phyloP scores from a whole-genome alignment of 2,329 filamentous ascomycete species.

The Trichoderma atroviride region DNA sequence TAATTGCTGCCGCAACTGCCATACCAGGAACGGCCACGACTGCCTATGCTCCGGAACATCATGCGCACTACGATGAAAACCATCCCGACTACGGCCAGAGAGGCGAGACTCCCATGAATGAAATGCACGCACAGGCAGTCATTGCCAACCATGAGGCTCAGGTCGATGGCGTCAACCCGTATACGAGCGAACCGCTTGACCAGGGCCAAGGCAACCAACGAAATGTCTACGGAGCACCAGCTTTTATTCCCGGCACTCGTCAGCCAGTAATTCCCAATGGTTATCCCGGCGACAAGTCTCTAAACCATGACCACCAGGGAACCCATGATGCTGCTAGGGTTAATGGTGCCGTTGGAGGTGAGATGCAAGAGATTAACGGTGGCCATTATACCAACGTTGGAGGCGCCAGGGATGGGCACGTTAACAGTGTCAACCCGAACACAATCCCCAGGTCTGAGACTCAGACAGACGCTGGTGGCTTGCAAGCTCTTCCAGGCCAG shows the following conservation, averaged over 20 bases:
- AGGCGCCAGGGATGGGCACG: not conserved
- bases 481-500: conserved; percentile 28
- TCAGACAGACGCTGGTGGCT: conserved; percentile 30
- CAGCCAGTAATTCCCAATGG: conserved; percentile 6
- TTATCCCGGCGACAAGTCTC: not conserved
- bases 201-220: conserved; percentile 30
- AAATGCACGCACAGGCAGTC: conserved; percentile 54
- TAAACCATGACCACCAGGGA: not conserved
- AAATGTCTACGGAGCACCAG: not conserved
- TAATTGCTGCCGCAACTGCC: conserved; percentile 61
- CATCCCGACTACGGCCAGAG: conserved; percentile 51
- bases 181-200: conserved; percentile 51
- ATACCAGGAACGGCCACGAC: conserved; percentile 42
- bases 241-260: conserved; percentile 10
- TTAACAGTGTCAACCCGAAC: conserved; percentile 26
- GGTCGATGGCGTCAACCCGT: conserved; percentile 61
- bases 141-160: conserved; percentile 54
- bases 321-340: not conserved
- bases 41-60: conserved; percentile 39
- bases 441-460: conserved; percentile 31
- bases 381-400: conserved; percentile 28
- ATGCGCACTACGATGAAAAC: conserved; percentile 25
- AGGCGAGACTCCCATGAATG: conserved; percentile 49
- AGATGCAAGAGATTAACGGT: conserved; percentile 19
- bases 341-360: not conserved